Base-by-base conservation (phyloP, 129 eudicot species). In the Flaveria brownii region DNA sequence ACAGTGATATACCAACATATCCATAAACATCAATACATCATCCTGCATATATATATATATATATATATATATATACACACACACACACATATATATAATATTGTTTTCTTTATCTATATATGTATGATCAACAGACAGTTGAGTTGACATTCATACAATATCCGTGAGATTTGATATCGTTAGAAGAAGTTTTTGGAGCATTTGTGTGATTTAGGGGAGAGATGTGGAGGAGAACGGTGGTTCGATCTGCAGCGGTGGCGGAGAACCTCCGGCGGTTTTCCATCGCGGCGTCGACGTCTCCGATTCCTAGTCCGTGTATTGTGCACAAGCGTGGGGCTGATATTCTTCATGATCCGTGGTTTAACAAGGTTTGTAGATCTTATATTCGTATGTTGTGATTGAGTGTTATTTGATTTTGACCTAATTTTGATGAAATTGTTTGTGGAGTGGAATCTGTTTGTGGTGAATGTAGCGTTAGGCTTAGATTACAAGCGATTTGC, bases 281-380 rank as follows among this genome's bases (percentile, higher is more conserved):
- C 39, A 83, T 96, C 16, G 86, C 89, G 52, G 82, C 82, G 39
- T 72, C 86, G 76, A 81, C 92, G 73, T 50, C 82, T 9, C n/a
- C 74, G 80, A 85, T 95, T 17, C 90, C 94, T 14, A 88, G 90
- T 50, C 96, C 99, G 8, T 87, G 92, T 78, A 91, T 91, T 75
- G 93, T 95, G 57, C 99, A 89, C 56, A 95, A 95, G 80, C 97
- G 99, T 28, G 99, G 99, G 3, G 84, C 96, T 68, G 99, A 95
- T 89, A 89, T 95, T 74, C 99, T 95, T 65, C 99, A 95, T 68
- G 99, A 95, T 87, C 99, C 99, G 0, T 95, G 99, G 99, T 95
- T 91, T 77, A 95, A 95, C 42, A 91, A 95, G 99, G 99, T 95
- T 64, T 9, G 60, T 49, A 63, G 52, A 45, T 80, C 64, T 22